Evolutionary conservation across 2,329 filamentous ascomycete species (phyloP), one percentile per base, ranked within the genome.

Genomic region (Blumeria graminis): DNA sequence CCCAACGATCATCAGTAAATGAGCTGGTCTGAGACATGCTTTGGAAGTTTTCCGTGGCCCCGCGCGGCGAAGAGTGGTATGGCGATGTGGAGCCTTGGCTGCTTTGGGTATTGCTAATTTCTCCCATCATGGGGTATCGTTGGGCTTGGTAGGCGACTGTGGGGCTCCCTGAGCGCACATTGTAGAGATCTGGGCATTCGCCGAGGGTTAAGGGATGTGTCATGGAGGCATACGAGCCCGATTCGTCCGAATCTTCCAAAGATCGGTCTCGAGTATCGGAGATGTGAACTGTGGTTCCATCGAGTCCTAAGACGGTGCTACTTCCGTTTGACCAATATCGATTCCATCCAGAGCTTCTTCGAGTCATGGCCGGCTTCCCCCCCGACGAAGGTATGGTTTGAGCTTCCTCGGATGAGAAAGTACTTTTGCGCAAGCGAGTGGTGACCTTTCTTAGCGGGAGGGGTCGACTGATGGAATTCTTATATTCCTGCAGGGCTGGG

Each of bases 281-380:
- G 36, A 79, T 76, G 3, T 75, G 70, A n/a, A 72, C 70, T 36
- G 69, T 69, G 38, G 64, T 67, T 55, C 66, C 65, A 56, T 68
- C 68, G 54, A 65, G 69, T 13, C 76, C 77, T 55, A 80, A 76
- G 13, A 78, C 80, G 7, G 84, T 71, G 28, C 82, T 76, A 61
- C 81, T 84, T 56, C 82, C 83, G 55, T 81, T 82, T 13, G 82
- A 84, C 76, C 84, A 87, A 68, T 86, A 87, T 56, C 78, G 72
- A 67, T 85, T 86, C 83, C 83, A 87, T 52, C 82, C 82, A 3
- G 82, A 86, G 62, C 81, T 85, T 63, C 78, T 74, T 56, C 79
- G 73, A 32, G 58, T 60, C 36, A 57, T 13, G 0, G 16, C 55
- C 38, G 35, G 58, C 45, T 58, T 59, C 33, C 58, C 22, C 22